Conservation (phyloP, 2,329 filamentous ascomycete genomes). For the Colletotrichum echinochloae region DNA sequence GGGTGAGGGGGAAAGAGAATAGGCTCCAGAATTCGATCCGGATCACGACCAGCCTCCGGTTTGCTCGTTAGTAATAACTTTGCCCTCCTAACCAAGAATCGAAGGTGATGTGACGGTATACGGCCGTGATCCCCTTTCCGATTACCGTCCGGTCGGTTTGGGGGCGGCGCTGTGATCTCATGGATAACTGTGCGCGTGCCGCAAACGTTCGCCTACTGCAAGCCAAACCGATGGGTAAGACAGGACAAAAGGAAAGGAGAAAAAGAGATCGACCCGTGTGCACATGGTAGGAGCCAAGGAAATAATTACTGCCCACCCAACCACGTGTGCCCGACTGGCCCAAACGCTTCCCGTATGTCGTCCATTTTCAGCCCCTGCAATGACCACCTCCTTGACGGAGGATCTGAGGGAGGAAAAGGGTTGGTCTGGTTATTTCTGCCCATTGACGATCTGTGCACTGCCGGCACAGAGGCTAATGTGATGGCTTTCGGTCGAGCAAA, state of each 20-base stretch:
- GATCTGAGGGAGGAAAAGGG: not conserved
- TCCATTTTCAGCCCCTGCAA: slow-evolving; percentile 26
- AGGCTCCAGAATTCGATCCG: not conserved
- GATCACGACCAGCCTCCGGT: not conserved
- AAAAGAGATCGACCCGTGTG: not conserved
- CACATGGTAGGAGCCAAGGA: not conserved
- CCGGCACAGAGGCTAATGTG: not conserved
- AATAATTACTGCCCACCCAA: not conserved
- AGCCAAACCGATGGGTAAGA: slow-evolving; percentile 9
- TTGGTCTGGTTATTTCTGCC: slow-evolving; percentile 12
- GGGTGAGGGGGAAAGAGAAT: not conserved
- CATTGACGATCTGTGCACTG: not conserved
- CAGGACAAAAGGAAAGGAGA: not conserved
- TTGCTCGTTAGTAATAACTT: not conserved
- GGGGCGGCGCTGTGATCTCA: not conserved
- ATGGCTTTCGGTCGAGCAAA: not conserved
- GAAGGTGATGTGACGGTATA: not conserved
- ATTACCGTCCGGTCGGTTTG: not conserved
- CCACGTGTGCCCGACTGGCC: not conserved
- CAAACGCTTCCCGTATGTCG: not conserved
- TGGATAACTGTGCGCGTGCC: not conserved
- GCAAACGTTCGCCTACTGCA: not conserved
- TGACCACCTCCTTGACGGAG: slow-evolving; percentile 21
- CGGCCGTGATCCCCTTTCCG: not conserved
- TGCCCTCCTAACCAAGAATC: not conserved